Conservation (phyloP, 2,329 filamentous ascomycete species). For the Talaromyces verruculosus region DNA sequence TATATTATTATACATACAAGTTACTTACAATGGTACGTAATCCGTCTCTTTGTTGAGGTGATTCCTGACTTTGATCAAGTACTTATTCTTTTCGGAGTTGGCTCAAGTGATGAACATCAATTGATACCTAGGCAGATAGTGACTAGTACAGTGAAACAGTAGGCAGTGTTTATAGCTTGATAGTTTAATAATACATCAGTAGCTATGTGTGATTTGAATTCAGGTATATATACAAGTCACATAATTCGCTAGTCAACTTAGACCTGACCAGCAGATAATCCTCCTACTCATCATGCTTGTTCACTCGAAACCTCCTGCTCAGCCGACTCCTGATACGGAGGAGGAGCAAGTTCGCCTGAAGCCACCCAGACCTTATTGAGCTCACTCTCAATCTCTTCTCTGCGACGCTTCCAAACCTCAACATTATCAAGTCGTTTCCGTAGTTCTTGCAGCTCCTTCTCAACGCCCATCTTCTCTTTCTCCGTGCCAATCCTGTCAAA, state of each 20-base stretch:
- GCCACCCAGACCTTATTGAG: conserved; percentile 64
- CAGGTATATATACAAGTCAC: background rate
- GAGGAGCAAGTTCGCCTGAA: conserved; percentile 41
- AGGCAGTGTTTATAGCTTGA: background rate
- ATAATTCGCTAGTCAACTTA: background rate
- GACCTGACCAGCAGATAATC: background rate
- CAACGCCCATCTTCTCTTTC: conserved; percentile 87
- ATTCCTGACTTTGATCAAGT: background rate
- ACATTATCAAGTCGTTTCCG: conserved; percentile 77
- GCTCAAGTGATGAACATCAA: background rate
- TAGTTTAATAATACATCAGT: background rate
- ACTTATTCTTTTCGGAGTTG: background rate
- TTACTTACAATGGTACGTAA: background rate
- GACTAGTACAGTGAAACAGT: background rate
- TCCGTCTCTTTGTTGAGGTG: background rate
- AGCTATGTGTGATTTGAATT: background rate
- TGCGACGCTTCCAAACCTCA: conserved; percentile 76
- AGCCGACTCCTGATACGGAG: conserved; percentile 31
- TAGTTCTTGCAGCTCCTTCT: conserved; percentile 84
- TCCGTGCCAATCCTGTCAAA: conserved; percentile 92
- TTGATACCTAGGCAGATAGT: background rate
- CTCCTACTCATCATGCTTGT: conserved; percentile 1
- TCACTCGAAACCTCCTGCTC: conserved; percentile 1
- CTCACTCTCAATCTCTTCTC: conserved; percentile 79
- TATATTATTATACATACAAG: background rate